Conservation (phyloP, 768 basidiomycete genomes). For the Pleurotus djamor region DNA sequence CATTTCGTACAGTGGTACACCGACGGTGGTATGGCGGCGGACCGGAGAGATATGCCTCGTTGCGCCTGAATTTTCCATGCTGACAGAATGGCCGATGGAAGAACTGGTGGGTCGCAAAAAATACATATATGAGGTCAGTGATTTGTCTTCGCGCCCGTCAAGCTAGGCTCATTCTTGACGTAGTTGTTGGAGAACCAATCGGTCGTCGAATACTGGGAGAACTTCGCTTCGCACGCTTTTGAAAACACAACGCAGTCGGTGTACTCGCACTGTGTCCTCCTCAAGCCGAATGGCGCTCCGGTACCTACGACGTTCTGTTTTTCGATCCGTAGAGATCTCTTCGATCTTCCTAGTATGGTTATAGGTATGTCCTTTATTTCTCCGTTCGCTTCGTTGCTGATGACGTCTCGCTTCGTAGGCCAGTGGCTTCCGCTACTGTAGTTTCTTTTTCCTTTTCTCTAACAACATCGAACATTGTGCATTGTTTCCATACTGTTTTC, state of each 20-base stretch:
- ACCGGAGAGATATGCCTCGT: conserved; percentile 98
- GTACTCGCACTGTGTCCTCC: conserved; percentile 86
- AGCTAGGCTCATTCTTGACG: neutral
- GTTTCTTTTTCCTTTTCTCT: conserved; percentile 16
- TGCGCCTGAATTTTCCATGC: conserved; percentile 92
- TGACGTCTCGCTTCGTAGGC: conserved; percentile 37
- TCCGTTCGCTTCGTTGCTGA: neutral
- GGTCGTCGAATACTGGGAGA: conserved; percentile 95
- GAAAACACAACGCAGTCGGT: conserved; percentile 97
- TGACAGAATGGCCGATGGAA: conserved; percentile 88
- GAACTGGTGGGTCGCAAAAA: conserved; percentile 67
- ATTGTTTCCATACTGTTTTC: conserved; percentile 2
- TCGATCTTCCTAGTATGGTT: conserved; percentile 86
- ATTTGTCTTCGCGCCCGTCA: conserved; percentile 6
- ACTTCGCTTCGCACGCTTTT: conserved; percentile 95
- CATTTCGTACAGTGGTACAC: conserved; percentile 95
- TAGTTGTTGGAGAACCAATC: conserved; percentile 96
- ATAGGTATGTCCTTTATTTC: conserved; percentile 54
- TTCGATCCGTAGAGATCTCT: conserved; percentile 90
- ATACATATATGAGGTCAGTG: conserved; percentile 67
- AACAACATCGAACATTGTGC: conserved; percentile 7
- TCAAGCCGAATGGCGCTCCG: conserved; percentile 82
- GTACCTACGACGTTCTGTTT: conserved; percentile 95
- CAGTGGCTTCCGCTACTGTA: conserved; percentile 87
- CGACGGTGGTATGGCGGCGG: conserved; percentile 95